Conservation (phyloP, 2,329 filamentous ascomycete species). For the Rhinocladiella similis region DNA sequence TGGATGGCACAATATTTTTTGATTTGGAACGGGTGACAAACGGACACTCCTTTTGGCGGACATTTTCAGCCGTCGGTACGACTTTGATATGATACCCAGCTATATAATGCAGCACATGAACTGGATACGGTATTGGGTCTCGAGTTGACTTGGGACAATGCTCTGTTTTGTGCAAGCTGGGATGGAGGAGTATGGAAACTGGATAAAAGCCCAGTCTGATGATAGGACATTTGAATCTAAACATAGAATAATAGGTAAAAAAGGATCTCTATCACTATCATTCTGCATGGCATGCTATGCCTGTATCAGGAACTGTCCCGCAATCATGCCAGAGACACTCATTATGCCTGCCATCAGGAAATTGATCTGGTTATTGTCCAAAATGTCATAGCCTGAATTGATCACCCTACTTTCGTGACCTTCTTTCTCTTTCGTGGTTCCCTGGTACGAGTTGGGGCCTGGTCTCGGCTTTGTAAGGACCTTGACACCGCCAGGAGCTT, state of each 20-base stretch:
- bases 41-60: background rate
- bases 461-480: slow-evolving; percentile 31
- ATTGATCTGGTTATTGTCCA: slow-evolving; percentile 97
- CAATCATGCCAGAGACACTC: slow-evolving; percentile 74
- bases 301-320: slow-evolving; percentile 37
- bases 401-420: slow-evolving; percentile 59
- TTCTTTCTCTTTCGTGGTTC: background rate
- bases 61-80: too few species aligned
- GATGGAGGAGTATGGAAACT: too few species aligned
- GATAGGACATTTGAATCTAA: too few species aligned
- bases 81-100: too few species aligned
- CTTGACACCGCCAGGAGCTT: slow-evolving; percentile 73
- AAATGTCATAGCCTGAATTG: slow-evolving; percentile 68
- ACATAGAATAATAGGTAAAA: background rate
- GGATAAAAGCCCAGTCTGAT: too few species aligned
- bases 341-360: slow-evolving; percentile 83
- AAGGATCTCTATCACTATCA: background rate
- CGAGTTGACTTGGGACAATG: too few species aligned
- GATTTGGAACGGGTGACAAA: background rate
- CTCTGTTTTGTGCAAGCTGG: too few species aligned
- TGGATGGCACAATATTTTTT: background rate
- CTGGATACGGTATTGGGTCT: too few species aligned
- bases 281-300: slow-evolving; percentile 1
- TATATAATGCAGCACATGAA: too few species aligned
- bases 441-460: slow-evolving; percentile 12